Conservation (phyloP, 371 early-diverging fungal genomes). For the Batkoa obscura region DNA sequence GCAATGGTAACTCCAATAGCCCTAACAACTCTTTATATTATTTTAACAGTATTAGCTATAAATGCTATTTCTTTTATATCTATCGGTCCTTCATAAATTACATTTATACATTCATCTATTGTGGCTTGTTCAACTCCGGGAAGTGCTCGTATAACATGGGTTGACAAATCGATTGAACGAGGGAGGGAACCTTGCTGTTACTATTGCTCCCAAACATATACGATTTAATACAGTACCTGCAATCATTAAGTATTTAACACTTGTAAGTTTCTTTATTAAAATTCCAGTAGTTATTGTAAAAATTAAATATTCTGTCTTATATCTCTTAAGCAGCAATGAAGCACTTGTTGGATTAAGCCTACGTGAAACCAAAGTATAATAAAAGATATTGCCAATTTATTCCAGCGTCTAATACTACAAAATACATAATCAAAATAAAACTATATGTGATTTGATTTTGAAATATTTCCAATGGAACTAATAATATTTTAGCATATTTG, state of each 20-base stretch:
- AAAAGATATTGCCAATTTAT: neutral
- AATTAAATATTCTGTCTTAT: neutral
- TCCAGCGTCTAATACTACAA: neutral
- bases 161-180: conserved; percentile 15
- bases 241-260: neutral
- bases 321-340: neutral
- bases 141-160: conserved; percentile 19
- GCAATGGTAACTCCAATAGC: neutral
- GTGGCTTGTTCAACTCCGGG: conserved; percentile 22
- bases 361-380: neutral
- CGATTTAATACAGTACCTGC: conserved; percentile 16
- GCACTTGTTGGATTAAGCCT: neutral
- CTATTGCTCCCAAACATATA: conserved; percentile 22
- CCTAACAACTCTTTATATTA: neutral
- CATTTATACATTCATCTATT: conserved; percentile 11
- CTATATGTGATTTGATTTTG: neutral
- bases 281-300: neutral
- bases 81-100: neutral
- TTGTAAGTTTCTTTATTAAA: neutral
- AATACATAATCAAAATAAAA: neutral
- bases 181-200: conserved; percentile 19
- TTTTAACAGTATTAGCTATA: neutral
- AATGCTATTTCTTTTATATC: neutral
- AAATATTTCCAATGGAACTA: neutral
- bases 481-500: neutral